A percentile compares a stretch with the other conserved stretches of the same genome.
Conservation (phyloP, 768 basidiomycete species). For the Mycena galopus region DNA sequence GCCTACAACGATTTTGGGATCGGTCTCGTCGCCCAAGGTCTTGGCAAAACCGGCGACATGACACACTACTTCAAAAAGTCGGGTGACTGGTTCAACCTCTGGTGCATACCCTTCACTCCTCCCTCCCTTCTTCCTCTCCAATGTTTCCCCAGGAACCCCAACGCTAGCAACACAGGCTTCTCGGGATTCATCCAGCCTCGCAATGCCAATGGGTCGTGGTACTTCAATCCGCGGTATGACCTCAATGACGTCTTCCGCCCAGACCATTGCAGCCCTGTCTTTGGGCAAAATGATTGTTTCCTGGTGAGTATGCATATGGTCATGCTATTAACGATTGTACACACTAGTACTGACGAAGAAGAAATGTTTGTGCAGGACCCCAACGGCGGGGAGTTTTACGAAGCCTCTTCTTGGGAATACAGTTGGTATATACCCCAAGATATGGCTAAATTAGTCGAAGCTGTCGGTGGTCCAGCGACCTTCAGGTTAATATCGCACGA, state of each 20-base stretch:
- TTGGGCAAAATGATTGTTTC: conserved; percentile 33
- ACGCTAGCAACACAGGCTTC: conserved; percentile 29
- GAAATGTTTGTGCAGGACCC: conserved; percentile 13
- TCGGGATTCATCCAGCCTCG: conserved; percentile 35
- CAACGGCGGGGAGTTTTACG: conserved; percentile 34
- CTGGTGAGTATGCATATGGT: conserved; percentile 15
- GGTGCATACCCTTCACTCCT: too few relatives aligned
- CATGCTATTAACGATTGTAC: not conserved
- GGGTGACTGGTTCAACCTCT: conserved; percentile 35
- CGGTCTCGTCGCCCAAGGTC: conserved; percentile 31
- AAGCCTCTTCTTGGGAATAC: conserved; percentile 37
- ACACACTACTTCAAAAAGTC: conserved; percentile 31
- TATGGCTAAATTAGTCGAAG: conserved; percentile 31
- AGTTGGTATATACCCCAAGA: conserved; percentile 33
- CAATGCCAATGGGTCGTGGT: conserved; percentile 30
- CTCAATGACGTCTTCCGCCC: conserved; percentile 31
- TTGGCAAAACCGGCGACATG: conserved; percentile 22
- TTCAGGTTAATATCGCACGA: conserved; percentile 18
- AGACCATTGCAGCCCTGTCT: conserved; percentile 36
- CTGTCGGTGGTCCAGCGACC: conserved; percentile 26
- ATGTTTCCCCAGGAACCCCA: too few relatives aligned
- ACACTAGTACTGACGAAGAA: not conserved
- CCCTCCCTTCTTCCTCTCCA: too few relatives aligned
- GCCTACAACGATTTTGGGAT: conserved; percentile 37
- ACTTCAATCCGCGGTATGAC: conserved; percentile 34